Base-by-base conservation (phyloP, 2,329 filamentous ascomycete species). In the Colletotrichum brevisporum region DNA sequence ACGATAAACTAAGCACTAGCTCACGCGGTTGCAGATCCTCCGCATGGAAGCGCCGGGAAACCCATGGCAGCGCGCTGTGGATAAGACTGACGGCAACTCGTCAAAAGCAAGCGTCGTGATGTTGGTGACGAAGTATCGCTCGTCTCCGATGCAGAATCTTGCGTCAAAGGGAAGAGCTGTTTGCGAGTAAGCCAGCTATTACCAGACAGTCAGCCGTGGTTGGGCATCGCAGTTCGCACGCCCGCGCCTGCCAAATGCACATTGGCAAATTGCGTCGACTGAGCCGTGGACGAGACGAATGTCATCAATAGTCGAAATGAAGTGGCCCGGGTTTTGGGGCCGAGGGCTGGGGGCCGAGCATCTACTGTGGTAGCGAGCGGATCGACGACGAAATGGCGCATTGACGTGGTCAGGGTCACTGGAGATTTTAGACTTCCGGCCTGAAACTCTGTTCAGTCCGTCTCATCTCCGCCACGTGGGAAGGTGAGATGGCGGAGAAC, bases 381-480 rank as follows among this genome's bases (percentile, higher is more conserved):
- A 59, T 54, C 41, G 41, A 58, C 27, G 48, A 26, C n/a, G 21
- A 51, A 26, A n/a, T 39, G 43, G 57, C 62, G 55, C 66, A 69
- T 66, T 61, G 66, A 59, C 62, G 36, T 55, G 62, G 55, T 51
- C 36, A 47, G 55, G 62, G 51, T 39, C 24, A 36, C 50, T 39
- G 47, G 61, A 69, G 45, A 48, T 48, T 65, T 69, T 66, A 60
- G 62, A 56, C 21, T 69, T 56, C 66, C 39, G 60, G 66, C 66
- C 66, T 66, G 62, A 66, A 60, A 69, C 66, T 60, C 43, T 57
- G 18, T 56, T 24, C 55, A 56, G 43, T 60, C 66, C 55, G 51
- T 69, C 66, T 66, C 62, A 66, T 61, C 55, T 69, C 51, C 12
- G 66, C 66, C 66, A 66, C 66, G 62, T 69, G 66, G 66, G 18